A percentile compares a stretch with the other conserved stretches of the same genome.
Evolutionary conservation across 116 monocot species (phyloP).

Genomic region (Iris pallida): DNA sequence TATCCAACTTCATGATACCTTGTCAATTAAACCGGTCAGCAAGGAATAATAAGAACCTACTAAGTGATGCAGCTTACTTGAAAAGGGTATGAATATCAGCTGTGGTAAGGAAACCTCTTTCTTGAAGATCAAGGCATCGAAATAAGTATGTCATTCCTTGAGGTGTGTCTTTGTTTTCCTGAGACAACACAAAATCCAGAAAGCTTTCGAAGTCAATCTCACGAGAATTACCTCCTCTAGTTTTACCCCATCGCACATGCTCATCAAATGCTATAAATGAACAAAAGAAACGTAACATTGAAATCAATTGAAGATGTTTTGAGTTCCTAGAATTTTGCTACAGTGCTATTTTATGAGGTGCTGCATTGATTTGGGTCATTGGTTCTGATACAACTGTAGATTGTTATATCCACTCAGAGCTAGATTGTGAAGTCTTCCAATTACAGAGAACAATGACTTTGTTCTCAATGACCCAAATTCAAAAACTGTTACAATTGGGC

Average conservation of each 20-base stretch:
- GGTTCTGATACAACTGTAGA: no score
- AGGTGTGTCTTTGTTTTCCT: constrained; percentile 95
- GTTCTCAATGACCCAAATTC: no score
- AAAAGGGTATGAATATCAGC: constrained; percentile 95
- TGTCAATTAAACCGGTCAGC: neutral
- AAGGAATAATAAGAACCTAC: neutral
- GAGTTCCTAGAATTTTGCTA: no score
- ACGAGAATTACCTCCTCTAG: constrained; percentile 77
- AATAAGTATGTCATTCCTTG: constrained; percentile 95
- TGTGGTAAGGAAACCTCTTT: constrained; percentile 89
- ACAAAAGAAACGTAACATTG: constrained; percentile 1
- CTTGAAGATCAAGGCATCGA: constrained; percentile 93
- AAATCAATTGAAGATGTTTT: no score
- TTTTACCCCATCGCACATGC: constrained; percentile 89
- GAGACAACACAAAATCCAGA: constrained; percentile 95
- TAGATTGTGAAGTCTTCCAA: no score
- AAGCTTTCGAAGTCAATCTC: constrained; percentile 99
- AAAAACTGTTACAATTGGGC: no score
- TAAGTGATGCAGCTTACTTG: constrained; percentile 39
- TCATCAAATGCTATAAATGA: constrained; percentile 80
- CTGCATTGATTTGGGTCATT: no score
- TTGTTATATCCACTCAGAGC: no score
- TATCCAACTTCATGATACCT: neutral
- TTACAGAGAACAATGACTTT: no score
- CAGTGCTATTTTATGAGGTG: no score